These are phyloP conservation scores for Coemansia sp. DNA, from an alignment of 192 early-diverging fungal genomes.

Conservation along the genomic window DNA sequence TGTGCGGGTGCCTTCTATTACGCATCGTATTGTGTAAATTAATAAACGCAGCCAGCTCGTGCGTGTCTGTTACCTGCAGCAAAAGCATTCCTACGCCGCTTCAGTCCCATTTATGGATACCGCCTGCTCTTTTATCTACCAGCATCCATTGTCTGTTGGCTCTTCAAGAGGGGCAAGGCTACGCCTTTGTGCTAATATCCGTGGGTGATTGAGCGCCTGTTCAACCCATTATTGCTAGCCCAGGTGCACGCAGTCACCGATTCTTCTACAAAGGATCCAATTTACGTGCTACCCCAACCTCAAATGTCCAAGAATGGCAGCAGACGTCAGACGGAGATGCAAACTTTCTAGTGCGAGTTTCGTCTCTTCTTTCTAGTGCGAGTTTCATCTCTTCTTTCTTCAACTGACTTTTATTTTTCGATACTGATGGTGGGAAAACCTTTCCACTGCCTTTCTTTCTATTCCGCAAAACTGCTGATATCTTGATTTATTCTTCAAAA, in stretches of 20 bases:
- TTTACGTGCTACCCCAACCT: background rate
- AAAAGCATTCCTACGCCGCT: constrained; percentile 7
- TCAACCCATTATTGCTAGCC: background rate
- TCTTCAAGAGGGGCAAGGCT: too few relatives aligned
- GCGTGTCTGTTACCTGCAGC: background rate
- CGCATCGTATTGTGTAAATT: constrained; percentile 8
- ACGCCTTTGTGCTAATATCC: constrained; percentile 1
- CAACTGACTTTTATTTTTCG: background rate
- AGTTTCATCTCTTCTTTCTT: background rate
- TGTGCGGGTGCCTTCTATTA: background rate
- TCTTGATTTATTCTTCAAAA: background rate
- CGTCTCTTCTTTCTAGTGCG: background rate
- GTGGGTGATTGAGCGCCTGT: background rate
- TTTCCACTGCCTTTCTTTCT: background rate
- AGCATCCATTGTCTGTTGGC: background rate
- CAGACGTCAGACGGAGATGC: background rate
- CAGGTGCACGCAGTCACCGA: background rate
- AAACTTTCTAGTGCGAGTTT: background rate
- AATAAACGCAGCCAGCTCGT: constrained; percentile 16
- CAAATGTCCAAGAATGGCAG: background rate
- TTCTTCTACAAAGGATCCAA: constrained; percentile 7
- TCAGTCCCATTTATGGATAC: constrained; percentile 4
- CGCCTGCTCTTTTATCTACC: background rate
- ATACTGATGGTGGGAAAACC: background rate
- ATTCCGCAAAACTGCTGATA: background rate